Evolutionary conservation across 2,329 filamentous ascomycete genomes (phyloP), one percentile per base, ranked within the genome.

Genomic region (Lecanicillium sp.): DNA sequence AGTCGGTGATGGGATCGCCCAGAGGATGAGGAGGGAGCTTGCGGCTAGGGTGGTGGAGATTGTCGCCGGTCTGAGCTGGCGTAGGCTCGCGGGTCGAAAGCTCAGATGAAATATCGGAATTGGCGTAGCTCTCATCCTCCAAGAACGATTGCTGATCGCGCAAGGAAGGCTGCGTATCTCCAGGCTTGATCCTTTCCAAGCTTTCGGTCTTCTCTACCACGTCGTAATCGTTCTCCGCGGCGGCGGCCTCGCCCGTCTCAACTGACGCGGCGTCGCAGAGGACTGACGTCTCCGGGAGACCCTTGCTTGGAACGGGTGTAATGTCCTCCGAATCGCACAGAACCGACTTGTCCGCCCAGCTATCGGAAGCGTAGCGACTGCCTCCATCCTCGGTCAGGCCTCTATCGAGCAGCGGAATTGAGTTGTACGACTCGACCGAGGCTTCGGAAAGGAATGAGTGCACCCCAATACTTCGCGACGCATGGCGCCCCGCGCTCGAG

Each of bases 381-480:
- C 59, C 64, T 1, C 64, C 72, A 52, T 79, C 74, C 35, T 80
- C 75, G 0, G 72, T 74, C 24, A 75, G 60, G 3, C 77, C 86
- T 42, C 86, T 79, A 52, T 91, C 84, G 11, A 94, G 74, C 7
- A 93, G 73, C 4, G 89, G 87, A 27, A 84, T 81, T 0, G 87
- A 90, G 32, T 79, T 84, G 60, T 89, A 90, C 0, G 87, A 91
- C 42, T 84, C 81, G 23, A 80, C 76, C 0, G 87, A 90, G 48
- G 77, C 78, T 12, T 79, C 75, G 1, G 78, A 79, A 3, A 78
- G 53, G 55, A 78, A 74, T 0, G 77, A 79, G 32, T 61, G 66
- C 2, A 65, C 63, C 4, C 20, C 47, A 2, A 27, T 44, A 14
- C 45, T 48, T 17, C 38, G 45, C 5, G 29, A 6, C 7, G 7